Conservation (phyloP, 306 rosid genomes). For the Prunus kanzakura region DNA sequence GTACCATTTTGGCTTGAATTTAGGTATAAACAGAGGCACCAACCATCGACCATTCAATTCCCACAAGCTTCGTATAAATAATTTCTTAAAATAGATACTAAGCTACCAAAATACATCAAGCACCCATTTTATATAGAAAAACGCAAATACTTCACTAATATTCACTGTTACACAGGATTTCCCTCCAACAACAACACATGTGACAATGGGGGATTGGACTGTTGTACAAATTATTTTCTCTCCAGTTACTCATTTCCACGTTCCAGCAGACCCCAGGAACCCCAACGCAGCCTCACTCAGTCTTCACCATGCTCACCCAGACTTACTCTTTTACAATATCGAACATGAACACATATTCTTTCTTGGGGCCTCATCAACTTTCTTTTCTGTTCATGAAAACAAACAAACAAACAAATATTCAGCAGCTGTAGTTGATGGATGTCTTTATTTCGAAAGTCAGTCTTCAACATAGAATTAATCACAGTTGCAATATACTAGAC, state of each 20-base stretch:
- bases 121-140: conserved; percentile 36
- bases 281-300: conserved; percentile 35
- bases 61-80: conserved; percentile 20
- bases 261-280: conserved; percentile 35
- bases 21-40: not conserved
- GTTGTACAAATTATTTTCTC: conserved; percentile 53
- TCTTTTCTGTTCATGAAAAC: conserved; percentile 59
- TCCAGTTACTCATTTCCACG: conserved; percentile 34
- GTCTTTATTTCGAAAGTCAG: not conserved
- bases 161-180: conserved; percentile 47
- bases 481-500: not conserved
- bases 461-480: not conserved
- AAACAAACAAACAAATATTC: conserved; percentile 9
- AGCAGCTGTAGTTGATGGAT: conserved; percentile 4
- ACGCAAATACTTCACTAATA: conserved; percentile 42
- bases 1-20: not conserved
- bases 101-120: conserved; percentile 48
- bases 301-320: conserved; percentile 27
- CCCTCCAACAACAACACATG: conserved; percentile 41
- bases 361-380: conserved; percentile 65
- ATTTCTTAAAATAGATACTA: conserved; percentile 25
- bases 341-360: conserved; percentile 74
- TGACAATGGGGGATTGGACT: conserved; percentile 42
- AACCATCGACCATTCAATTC: not conserved
- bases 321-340: conserved; percentile 51